Evolutionary conservation across 202 grass and related monocot genomes (phyloP), one percentile per base, ranked within the genome.

Genomic region (Digitaria exilis): DNA sequence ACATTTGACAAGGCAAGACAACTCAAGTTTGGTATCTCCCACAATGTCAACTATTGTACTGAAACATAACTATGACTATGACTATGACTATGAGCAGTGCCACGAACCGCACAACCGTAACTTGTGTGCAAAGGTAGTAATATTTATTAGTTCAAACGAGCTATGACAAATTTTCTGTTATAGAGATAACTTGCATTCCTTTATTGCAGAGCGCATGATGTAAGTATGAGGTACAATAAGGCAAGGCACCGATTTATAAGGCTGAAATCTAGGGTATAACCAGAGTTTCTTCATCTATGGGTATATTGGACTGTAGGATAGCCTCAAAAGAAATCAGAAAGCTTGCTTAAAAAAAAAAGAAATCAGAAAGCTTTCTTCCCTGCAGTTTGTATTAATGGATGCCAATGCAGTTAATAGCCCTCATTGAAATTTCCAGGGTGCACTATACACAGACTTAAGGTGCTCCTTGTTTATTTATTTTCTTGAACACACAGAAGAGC

Each of bases 381-480:
- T 71, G 5, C 69, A 49, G 26, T 55, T 55, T 2, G 34, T 54
- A 34, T 15, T 31, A 55, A 34, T 29, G 44, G 8, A 17, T 43
- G 50, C 28, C 72, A 82, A 82, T 76, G 51, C 43, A 82, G 39
- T 22, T 87, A 16, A 65, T 65, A 74, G 24, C 17, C 25, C 12
- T 84, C 61, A 76, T 84, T 84, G 46, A 69, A 32, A 59, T 49
- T 57, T 74, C 14, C 19, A 55, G 22, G 37, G 7, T 7, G 24
- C 29, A 63, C 24, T 31, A 45, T 59, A 71, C 3, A 25, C 3
- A 5, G 10, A 30, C 59, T 65, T 65, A 31, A 51, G 63, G 32
- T 75, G 12, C n/a, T 54, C 43, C 5, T 13, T 39, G 51, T 75
- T 9, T 75, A 39, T 39, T 39, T 39, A 39, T 39, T 39, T 39